Conservation (phyloP, 208 protist genomes). For the Wallacemonas rigidus region DNA sequence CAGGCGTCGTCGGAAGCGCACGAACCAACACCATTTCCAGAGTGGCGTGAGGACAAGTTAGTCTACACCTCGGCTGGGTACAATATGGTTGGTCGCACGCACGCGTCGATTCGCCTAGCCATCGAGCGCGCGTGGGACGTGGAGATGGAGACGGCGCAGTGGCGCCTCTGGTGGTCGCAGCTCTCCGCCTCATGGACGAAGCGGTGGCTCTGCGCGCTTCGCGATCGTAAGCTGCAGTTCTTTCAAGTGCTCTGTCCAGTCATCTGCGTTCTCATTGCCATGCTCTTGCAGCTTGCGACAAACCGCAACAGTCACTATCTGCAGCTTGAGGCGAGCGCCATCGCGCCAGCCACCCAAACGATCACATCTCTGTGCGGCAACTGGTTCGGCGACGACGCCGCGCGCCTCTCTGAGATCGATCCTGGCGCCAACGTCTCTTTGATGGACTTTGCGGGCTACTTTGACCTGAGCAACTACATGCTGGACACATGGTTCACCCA, state of each 20-base stretch:
- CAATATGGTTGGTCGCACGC: constrained; percentile 2
- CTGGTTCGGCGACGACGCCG: constrained; percentile 23
- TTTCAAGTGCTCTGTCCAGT: constrained; percentile 76
- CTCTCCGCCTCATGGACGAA: constrained; percentile 54
- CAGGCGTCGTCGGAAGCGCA: background rate
- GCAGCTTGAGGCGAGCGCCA: constrained; percentile 24
- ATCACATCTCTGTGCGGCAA: constrained; percentile 24
- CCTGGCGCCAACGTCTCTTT: background rate
- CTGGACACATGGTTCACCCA: constrained; percentile 45
- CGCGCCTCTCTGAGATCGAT: constrained; percentile 5
- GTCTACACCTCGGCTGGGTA: background rate
- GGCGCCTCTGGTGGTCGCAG: constrained; percentile 31
- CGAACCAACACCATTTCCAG: constrained; percentile 2
- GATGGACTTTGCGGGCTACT: constrained; percentile 25
- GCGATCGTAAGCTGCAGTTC: constrained; percentile 61
- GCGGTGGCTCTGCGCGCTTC: constrained; percentile 56
- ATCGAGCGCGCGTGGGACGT: constrained; percentile 12
- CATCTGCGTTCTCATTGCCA: constrained; percentile 58
- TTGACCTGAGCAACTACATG: constrained; percentile 29
- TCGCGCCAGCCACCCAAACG: constrained; percentile 17
- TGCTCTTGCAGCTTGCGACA: constrained; percentile 56
- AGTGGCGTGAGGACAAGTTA: background rate
- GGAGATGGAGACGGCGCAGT: constrained; percentile 8
- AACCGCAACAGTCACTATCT: constrained; percentile 18
- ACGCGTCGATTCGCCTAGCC: constrained; percentile 1